Evolutionary conservation across 106 monocot genomes (phyloP).

Genomic region (Dendrobium nobile): DNA sequence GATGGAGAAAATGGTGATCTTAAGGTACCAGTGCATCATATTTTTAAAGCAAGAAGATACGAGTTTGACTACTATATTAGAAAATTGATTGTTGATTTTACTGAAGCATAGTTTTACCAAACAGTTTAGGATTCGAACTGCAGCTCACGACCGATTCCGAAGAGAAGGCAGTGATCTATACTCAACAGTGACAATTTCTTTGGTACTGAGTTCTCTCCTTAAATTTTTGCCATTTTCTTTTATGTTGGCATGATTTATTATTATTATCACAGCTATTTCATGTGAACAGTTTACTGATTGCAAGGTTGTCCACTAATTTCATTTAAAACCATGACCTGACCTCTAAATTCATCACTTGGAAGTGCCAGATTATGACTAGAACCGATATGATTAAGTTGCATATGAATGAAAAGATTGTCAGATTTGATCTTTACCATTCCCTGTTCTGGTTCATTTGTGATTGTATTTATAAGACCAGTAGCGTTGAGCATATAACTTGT

Average conservation of each 20-base stretch:
- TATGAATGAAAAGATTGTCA: too few species aligned
- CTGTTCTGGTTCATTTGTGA: too few species aligned
- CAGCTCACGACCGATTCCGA: slow-evolving; percentile 73
- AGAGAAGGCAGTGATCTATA: slow-evolving; percentile 91
- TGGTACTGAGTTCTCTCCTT: slow-evolving; percentile 37
- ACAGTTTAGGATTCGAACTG: slow-evolving; percentile 89
- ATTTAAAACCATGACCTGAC: background rate
- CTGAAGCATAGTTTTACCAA: slow-evolving; percentile 5
- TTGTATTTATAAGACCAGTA: too few species aligned
- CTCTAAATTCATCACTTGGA: background rate
- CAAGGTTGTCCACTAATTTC: background rate
- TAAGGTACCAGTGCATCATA: slow-evolving; percentile 40
- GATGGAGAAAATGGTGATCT: slow-evolving; percentile 98
- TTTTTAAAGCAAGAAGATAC: background rate
- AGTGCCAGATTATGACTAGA: background rate
- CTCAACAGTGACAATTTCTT: slow-evolving; percentile 75
- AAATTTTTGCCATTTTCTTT: background rate
- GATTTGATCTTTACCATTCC: too few species aligned
- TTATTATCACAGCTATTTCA: background rate
- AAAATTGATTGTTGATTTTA: background rate
- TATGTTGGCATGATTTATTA: background rate
- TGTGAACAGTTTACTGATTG: background rate
- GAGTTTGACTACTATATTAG: background rate
- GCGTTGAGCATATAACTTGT: too few species aligned
- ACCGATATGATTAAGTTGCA: background rate